Evolutionary conservation across 2,329 filamentous ascomycete genomes (phyloP), one percentile per base, ranked within the genome.

Genomic region (Microsporum audouinii): DNA sequence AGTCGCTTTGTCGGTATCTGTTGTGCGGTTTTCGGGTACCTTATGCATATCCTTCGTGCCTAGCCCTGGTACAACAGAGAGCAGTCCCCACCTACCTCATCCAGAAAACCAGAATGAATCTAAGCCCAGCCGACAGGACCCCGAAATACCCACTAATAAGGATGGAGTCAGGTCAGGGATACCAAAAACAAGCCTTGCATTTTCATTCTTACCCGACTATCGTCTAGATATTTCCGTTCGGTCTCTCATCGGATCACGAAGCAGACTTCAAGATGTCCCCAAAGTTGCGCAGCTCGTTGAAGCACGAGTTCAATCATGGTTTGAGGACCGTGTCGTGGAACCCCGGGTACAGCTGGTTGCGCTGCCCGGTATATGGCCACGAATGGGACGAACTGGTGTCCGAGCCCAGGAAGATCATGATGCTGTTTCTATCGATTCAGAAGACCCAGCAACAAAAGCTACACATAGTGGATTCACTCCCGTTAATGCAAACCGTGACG

Each of bases 1-100:
- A 2, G 91, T 99, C 17, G 94, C 92, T 0, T 78, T 99, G 38
- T 87, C 91, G 0, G 91, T 99, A 10, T 94, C 88, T 14, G 88
- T 99, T 14, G 89, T 96, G 14, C 83, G 94, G 12, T 99, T 99
- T 74, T 96, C 91, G 56, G 94, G 94, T 47, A 99, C 94, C 0
- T 77, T 99, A 17, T 95, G 89, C 51, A 88, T 97, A 51, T 95
- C 90, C 0, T 95, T 97, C 70, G 89, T 95, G 62, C 94, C 94
- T 1, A 84, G 83, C 14, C 75, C 75, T 64, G 70, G 73, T 8
- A 62, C 63, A 10, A 51, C 62, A 1, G 56, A 61, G 10, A 60
- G 56, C 49, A 51, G 60, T 27, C 12, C 74, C 0, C 67, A 72
- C 8, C 65, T 69, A 27, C 70, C 72, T 29, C 68, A 70, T 23